These are phyloP conservation scores for Leccinum cinnamomeum DNA, from an alignment of 1,284 basidiomycete genomes.

Conservation along the genomic window DNA sequence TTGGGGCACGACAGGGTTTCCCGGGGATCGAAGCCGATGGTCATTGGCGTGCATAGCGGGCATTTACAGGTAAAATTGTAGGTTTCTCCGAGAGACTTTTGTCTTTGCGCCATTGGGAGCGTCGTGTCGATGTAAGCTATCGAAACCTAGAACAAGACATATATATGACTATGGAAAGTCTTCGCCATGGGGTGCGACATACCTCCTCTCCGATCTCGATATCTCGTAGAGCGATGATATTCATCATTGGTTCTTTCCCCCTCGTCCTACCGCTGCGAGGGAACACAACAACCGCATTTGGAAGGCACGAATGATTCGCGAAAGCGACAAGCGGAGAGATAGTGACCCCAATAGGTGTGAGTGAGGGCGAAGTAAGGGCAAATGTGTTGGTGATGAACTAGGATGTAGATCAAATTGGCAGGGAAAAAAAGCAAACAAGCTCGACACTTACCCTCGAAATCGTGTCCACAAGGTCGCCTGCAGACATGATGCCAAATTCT, in stretches of 20 bases:
- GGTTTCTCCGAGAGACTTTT: conserved; percentile 58
- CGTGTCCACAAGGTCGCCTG: conserved; percentile 64
- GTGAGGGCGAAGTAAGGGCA: conserved; percentile 72
- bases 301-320: conserved; percentile 85
- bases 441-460: conserved; percentile 59
- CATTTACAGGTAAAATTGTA: conserved; percentile 86
- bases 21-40: conserved; percentile 57
- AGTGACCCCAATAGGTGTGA: conserved; percentile 79
- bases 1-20: conserved; percentile 68
- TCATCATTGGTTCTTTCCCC: conserved; percentile 61
- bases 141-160: conserved; percentile 42
- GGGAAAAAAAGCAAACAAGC: not conserved
- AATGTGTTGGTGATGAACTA: conserved; percentile 89
- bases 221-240: conserved; percentile 67
- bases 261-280: conserved; percentile 30
- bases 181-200: conserved; percentile 10
- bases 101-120: conserved; percentile 59
- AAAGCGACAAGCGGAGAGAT: conserved; percentile 80
- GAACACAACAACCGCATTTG: no score
- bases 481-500: conserved; percentile 54
- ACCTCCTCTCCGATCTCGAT: conserved; percentile 75
- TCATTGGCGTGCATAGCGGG: conserved; percentile 46
- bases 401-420: not conserved
- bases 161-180: conserved; percentile 3
- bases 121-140: conserved; percentile 88